A percentile compares a stretch with the other conserved stretches of the same genome.
Evolutionary conservation across 768 basidiomycete species (phyloP).

Genomic region (Phlegmacium glaucopus): DNA sequence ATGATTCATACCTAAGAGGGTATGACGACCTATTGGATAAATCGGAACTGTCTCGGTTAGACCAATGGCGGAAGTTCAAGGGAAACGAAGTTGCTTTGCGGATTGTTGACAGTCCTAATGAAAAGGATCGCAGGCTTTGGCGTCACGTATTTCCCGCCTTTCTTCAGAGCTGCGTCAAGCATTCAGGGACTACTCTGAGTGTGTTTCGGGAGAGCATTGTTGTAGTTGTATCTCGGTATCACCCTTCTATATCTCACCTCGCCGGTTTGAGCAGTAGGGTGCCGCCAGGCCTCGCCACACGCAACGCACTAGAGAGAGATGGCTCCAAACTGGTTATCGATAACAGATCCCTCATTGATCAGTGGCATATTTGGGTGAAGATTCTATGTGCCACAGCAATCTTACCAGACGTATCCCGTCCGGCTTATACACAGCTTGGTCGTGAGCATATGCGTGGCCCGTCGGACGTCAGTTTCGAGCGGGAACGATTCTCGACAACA

Average conservation of each 20-base stretch:
- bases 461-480: conserved; percentile 73
- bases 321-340: conserved; percentile 51
- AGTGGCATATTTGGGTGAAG: conserved; percentile 85
- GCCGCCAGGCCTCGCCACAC: conserved; percentile 40
- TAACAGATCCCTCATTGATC: conserved; percentile 57
- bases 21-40: conserved; percentile 66
- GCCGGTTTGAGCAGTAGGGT: conserved; percentile 65
- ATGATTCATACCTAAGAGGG: conserved; percentile 50
- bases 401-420: conserved; percentile 56
- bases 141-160: conserved; percentile 66
- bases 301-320: conserved; percentile 44
- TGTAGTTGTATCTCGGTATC: conserved; percentile 66
- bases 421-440: conserved; percentile 48
- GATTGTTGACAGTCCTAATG: conserved; percentile 68
- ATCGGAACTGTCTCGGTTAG: conserved; percentile 55
- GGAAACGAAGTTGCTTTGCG: conserved; percentile 56
- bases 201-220: conserved; percentile 64
- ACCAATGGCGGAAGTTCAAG: conserved; percentile 61
- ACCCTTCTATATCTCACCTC: conserved; percentile 66
- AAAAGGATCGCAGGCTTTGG: conserved; percentile 73
- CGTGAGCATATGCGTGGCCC: conserved; percentile 69
- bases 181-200: conserved; percentile 39
- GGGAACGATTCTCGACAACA: conserved; percentile 79
- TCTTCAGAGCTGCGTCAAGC: conserved; percentile 52
- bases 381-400: conserved; percentile 81